Conservation (phyloP, 164 flowering plant genomes). For the Malania oleifera region DNA sequence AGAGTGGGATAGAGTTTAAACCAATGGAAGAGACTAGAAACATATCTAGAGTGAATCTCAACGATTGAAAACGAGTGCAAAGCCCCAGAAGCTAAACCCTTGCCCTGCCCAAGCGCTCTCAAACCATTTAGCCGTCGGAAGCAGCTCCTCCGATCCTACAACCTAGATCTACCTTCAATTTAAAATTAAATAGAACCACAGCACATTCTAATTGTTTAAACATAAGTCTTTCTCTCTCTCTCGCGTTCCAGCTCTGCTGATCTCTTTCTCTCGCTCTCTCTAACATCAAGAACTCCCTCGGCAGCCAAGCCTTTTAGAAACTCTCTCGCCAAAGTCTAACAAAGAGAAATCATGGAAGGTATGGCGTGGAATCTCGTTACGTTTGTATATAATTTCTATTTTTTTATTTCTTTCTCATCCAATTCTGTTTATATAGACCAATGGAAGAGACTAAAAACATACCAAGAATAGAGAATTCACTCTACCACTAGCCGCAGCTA, state of each 20-base stretch:
- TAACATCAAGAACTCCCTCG: background rate
- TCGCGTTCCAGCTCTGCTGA: background rate
- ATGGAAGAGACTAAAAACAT: too few relatives aligned
- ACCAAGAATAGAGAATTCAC: too few relatives aligned
- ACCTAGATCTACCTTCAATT: conserved; percentile 14
- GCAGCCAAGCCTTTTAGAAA: too few relatives aligned
- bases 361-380: conserved; percentile 4
- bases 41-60: too few relatives aligned
- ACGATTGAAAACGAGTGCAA: too few relatives aligned
- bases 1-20: too few relatives aligned
- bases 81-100: too few relatives aligned
- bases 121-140: conserved; percentile 17
- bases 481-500: too few relatives aligned
- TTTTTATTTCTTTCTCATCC: background rate
- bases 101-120: conserved; percentile 1
- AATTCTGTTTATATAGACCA: background rate
- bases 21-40: too few relatives aligned
- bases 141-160: conserved; percentile 11
- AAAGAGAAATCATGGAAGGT: conserved; percentile 11
- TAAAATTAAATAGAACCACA: conserved; percentile 18
- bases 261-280: conserved; percentile 7
- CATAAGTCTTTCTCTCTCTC: background rate
- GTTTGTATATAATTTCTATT: background rate
- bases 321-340: background rate
- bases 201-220: conserved; percentile 11